phyloP scores from a whole-genome alignment of 495 filamentous ascomycete species.

The Astrothelium subdiscretum region DNA sequence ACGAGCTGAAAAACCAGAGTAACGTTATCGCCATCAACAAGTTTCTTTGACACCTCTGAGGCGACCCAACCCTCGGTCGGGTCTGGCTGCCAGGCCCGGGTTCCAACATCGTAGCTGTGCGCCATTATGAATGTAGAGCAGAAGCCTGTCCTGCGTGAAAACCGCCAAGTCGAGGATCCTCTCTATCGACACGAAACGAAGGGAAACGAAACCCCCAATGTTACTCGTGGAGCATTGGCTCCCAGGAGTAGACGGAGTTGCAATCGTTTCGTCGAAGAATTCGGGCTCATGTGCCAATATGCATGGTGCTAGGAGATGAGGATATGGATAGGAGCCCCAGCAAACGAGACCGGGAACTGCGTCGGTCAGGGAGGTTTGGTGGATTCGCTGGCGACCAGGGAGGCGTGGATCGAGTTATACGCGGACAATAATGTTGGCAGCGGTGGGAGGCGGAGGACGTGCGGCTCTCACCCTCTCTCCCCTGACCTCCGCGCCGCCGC shows the following conservation, averaged over 20 bases:
- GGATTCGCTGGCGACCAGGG: neutral
- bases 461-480: neutral
- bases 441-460: neutral
- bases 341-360: neutral
- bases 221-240: neutral
- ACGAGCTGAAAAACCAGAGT: slow-evolving; percentile 72
- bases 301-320: neutral
- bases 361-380: neutral
- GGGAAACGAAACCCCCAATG: neutral
- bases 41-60: slow-evolving; percentile 85
- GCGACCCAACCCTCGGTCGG: slow-evolving; percentile 90
- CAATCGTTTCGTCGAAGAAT: neutral
- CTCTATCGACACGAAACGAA: neutral
- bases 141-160: neutral
- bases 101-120: slow-evolving; percentile 94
- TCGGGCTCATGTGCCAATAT: neutral
- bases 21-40: slow-evolving; percentile 73
- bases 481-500: neutral
- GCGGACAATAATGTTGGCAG: neutral
- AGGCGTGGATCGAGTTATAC: neutral
- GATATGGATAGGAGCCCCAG: neutral
- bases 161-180: neutral
- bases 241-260: neutral
- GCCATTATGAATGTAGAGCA: slow-evolving; percentile 48
- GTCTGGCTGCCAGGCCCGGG: slow-evolving; percentile 96